Conservation (phyloP, 2,329 filamentous ascomycete species). For the Akanthomyces dipterigenus region DNA sequence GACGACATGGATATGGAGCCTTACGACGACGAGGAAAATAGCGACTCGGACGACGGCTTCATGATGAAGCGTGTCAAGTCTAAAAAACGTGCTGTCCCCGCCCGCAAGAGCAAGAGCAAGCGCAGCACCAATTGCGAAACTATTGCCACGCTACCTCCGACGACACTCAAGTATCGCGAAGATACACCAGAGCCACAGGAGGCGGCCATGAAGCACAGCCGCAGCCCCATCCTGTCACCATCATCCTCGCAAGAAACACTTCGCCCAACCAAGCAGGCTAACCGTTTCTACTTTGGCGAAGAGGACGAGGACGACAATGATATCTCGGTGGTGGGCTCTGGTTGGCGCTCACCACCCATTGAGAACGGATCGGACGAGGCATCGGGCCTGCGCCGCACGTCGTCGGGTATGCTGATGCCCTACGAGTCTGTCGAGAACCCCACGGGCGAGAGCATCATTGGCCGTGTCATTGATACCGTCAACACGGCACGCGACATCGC, state of each 20-base stretch:
- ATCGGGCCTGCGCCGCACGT: constrained; percentile 65
- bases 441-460: constrained; percentile 60
- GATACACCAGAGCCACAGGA: constrained; percentile 64
- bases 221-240: constrained; percentile 53
- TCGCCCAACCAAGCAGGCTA: constrained; percentile 60
- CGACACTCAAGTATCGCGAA: constrained; percentile 76
- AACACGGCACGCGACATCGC: constrained; percentile 66
- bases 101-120: constrained; percentile 35
- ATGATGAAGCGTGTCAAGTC: constrained; percentile 70
- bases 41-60: constrained; percentile 69
- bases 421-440: constrained; percentile 65
- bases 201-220: constrained; percentile 57
- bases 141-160: constrained; percentile 81
- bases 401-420: constrained; percentile 89
- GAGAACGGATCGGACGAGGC: constrained; percentile 40
- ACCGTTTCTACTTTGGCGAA: constrained; percentile 55
- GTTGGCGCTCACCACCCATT: constrained; percentile 26
- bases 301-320: constrained; percentile 49
- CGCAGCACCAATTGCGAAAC: constrained; percentile 51
- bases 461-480: constrained; percentile 74
- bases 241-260: constrained; percentile 80
- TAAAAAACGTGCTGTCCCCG: constrained; percentile 40
- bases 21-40: constrained; percentile 48
- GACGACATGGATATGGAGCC: constrained; percentile 61
- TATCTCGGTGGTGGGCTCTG: constrained; percentile 22